Conservation (phyloP, 1,284 basidiomycete genomes). For the Ganoderma boninense region DNA sequence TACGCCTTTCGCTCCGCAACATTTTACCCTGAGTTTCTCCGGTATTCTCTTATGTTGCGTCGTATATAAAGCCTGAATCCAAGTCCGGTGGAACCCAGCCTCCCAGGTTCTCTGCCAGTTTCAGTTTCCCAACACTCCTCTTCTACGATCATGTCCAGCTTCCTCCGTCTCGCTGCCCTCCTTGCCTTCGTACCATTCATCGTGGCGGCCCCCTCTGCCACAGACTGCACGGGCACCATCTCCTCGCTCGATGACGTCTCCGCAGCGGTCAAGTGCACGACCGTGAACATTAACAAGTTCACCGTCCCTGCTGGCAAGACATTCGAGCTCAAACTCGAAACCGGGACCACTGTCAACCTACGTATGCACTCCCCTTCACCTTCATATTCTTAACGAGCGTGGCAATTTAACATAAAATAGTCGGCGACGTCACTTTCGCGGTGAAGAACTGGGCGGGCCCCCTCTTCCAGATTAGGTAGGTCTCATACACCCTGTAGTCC, state of each 20-base stretch:
- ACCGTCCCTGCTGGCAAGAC: conserved; percentile 35
- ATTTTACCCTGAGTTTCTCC: not conserved
- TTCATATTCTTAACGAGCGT: not conserved
- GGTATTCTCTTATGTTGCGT: not conserved
- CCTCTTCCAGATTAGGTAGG: conserved; percentile 35
- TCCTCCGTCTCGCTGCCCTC: conserved; percentile 27
- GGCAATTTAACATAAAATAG: conserved; percentile 9
- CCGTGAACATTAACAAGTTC: conserved; percentile 46
- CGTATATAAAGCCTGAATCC: not conserved
- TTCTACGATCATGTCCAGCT: conserved; percentile 15
- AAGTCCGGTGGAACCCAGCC: not conserved
- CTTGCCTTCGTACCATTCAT: conserved; percentile 21
- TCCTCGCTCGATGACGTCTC: conserved; percentile 45
- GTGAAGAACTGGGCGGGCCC: conserved; percentile 33
- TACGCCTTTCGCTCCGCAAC: not conserved
- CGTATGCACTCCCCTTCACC: conserved; percentile 17
- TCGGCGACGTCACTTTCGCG: conserved; percentile 34
- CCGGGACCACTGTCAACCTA: conserved; percentile 32
- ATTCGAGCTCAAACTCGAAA: conserved; percentile 29
- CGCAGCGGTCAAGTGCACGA: conserved; percentile 43
- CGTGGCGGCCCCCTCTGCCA: conserved; percentile 21
- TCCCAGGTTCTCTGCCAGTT: not conserved
- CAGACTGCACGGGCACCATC: conserved; percentile 43
- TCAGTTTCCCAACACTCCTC: not conserved
- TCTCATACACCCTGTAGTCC: not conserved